A percentile compares a stretch with the other conserved stretches of the same genome.
Evolutionary conservation across 768 basidiomycete genomes (phyloP).

Genomic region (Neoboletus brunneissimus): DNA sequence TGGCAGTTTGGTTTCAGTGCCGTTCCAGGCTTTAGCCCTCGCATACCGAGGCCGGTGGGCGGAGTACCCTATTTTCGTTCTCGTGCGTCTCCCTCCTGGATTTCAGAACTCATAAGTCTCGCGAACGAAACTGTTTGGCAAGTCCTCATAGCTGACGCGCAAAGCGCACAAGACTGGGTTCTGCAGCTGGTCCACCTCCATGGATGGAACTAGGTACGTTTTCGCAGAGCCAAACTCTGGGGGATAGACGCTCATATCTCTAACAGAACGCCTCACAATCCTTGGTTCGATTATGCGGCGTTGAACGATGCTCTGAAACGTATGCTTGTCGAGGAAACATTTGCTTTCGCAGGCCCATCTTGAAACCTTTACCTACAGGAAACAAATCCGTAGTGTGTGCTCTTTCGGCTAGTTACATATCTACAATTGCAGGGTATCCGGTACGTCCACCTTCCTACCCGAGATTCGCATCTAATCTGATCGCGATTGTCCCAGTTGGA

Average conservation of each 20-base stretch:
- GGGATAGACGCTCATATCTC: constrained; percentile 21
- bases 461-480: background rate
- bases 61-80: constrained; percentile 22
- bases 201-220: constrained; percentile 71
- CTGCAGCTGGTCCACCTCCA: constrained; percentile 63
- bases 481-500: constrained; percentile 59
- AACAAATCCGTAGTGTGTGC: constrained; percentile 90
- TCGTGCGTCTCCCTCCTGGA: constrained; percentile 20
- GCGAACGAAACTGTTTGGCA: constrained; percentile 14
- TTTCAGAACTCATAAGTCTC: constrained; percentile 9
- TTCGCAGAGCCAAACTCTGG: background rate
- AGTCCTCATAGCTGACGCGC: constrained; percentile 45
- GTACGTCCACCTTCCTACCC: constrained; percentile 34
- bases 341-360: background rate
- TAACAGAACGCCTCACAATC: constrained; percentile 51
- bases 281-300: constrained; percentile 59
- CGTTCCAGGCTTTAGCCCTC: background rate
- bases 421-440: constrained; percentile 91
- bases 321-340: constrained; percentile 33
- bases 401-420: constrained; percentile 86
- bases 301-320: constrained; percentile 68
- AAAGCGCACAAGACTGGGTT: constrained; percentile 69
- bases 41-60: constrained; percentile 16
- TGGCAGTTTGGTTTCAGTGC: constrained; percentile 22
- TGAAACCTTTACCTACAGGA: constrained; percentile 39